phyloP scores from a whole-genome alignment of 768 basidiomycete species.

The Rhodotorula toruloides region DNA sequence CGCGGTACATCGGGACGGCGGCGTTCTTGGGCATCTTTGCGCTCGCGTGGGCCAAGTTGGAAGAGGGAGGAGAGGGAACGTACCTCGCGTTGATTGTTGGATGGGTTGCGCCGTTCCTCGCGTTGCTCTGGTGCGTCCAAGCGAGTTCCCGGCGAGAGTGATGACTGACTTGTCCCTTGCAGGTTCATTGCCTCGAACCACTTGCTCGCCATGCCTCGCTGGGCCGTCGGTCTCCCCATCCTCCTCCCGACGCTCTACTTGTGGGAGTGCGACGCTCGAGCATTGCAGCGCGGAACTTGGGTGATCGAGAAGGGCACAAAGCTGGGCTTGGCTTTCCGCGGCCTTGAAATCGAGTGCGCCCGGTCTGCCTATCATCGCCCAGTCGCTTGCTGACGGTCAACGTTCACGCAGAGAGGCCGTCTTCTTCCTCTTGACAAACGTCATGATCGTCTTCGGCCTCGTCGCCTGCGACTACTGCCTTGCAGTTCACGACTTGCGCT shows the following conservation, averaged over 20 bases:
- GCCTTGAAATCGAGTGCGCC: slow-evolving; percentile 35
- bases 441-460: slow-evolving; percentile 40
- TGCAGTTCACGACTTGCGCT: slow-evolving; percentile 28
- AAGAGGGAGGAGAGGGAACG: slow-evolving; percentile 34
- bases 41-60: slow-evolving; percentile 15
- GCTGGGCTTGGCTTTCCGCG: slow-evolving; percentile 16
- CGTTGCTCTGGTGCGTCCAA: slow-evolving; percentile 21
- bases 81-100: slow-evolving; percentile 34
- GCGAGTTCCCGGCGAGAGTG: too few species aligned
- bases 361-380: background rate
- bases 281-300: slow-evolving; percentile 35
- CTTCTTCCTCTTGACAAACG: slow-evolving; percentile 40
- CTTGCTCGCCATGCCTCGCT: slow-evolving; percentile 26
- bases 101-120: slow-evolving; percentile 34
- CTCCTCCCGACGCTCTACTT: slow-evolving; percentile 21
- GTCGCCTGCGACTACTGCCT: slow-evolving; percentile 27
- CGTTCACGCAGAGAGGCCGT: slow-evolving; percentile 39
- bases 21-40: slow-evolving; percentile 9
- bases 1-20: slow-evolving; percentile 9
- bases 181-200: slow-evolving; percentile 38
- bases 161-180: background rate
- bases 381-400: too few species aligned
- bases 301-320: slow-evolving; percentile 38
- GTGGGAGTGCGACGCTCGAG: slow-evolving; percentile 31
- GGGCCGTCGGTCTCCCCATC: slow-evolving; percentile 16